phyloP scores from a whole-genome alignment of 1,284 basidiomycete species.

The Mycosarcoma maydis region DNA sequence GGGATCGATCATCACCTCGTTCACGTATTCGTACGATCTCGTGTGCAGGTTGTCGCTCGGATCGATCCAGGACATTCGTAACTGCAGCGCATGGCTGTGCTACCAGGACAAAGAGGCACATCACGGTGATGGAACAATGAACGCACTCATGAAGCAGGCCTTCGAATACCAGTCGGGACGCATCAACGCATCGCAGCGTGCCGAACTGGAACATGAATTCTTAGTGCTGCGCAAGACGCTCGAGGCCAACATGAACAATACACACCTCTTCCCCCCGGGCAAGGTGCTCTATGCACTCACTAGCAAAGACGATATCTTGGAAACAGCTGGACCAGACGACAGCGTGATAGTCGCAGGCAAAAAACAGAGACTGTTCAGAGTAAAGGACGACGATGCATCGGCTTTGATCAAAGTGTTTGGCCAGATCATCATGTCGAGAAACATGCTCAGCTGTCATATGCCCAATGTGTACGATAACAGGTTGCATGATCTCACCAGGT shows the following conservation, averaged over 20 bases:
- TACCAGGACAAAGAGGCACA: conserved; percentile 70
- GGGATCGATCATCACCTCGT: conserved; percentile 76
- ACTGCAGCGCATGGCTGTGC: conserved; percentile 80
- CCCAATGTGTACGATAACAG: conserved; percentile 70
- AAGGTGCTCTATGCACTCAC: conserved; percentile 80
- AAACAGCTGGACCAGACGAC: background rate
- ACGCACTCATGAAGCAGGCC: conserved; percentile 47
- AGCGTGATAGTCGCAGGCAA: background rate
- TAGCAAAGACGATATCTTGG: conserved; percentile 71
- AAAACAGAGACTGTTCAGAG: conserved; percentile 31
- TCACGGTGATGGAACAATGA: conserved; percentile 31
- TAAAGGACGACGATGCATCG: conserved; percentile 17
- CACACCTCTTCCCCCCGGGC: conserved; percentile 80
- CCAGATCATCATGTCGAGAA: conserved; percentile 80
- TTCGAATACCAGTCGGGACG: conserved; percentile 51
- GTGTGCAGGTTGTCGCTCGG: conserved; percentile 81
- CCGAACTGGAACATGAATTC: conserved; percentile 44
- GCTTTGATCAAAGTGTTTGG: conserved; percentile 73
- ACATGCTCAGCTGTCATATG: conserved; percentile 79
- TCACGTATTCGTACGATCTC: conserved; percentile 82
- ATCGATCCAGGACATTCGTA: conserved; percentile 78
- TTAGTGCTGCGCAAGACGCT: conserved; percentile 80
- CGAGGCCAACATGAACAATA: conserved; percentile 82
- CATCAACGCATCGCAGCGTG: conserved; percentile 3
- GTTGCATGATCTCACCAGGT: conserved; percentile 34